Evolutionary conservation across 2,329 filamentous ascomycete species (phyloP), one percentile per base, ranked within the genome.

Genomic region (Colletotrichum sp.): DNA sequence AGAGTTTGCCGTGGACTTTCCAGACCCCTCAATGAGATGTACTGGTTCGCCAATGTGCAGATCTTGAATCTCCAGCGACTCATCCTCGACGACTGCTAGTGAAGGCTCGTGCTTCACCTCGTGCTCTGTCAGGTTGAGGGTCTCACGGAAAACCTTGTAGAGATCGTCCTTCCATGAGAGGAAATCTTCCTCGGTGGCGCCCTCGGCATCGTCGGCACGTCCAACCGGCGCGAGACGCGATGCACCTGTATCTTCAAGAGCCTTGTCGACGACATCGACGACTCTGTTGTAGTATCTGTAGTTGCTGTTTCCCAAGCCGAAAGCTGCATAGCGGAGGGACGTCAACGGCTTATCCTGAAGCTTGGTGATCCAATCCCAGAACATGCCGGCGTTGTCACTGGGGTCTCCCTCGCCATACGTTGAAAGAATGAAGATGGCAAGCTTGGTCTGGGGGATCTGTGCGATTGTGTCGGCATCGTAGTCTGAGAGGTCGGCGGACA

Each of bases 401-500:
- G 85, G 84, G n/a, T 86, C 84, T 2, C 85, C 85, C 67, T 87
- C 85, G 18, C 85, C 85, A 58, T 83, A 86, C 1, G 85, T 86
- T 0, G 83, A 81, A 7, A 85, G 73, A n/a, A 85, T 79, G 58
- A 85, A 86, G 34, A 85, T 80, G 28, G 79, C 81, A 13, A 83
- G 73, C 61, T 82, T 83, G 18, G 73, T 70, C 5, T 69, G 38
- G 2, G 81, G 79, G 3, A 84, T 66, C 1, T 73, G 55, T 7
- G 81, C 78, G 21, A 88, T 83, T 4, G 81, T 84, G 3, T 85
- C 83, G 3, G 83, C 79, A 65, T 89, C 87, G 70, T 86, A 89
- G 71, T 90, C 88, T 8, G 84, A 86, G 4, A 88, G 80, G 71
- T 89, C 87, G 8, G 85, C 87, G 0, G 82, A 82, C 30, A 88